These are phyloP conservation scores for Coleophoma eucalyptorum DNA, from an alignment of 2,329 filamentous ascomycete species.

Conservation along the genomic window DNA sequence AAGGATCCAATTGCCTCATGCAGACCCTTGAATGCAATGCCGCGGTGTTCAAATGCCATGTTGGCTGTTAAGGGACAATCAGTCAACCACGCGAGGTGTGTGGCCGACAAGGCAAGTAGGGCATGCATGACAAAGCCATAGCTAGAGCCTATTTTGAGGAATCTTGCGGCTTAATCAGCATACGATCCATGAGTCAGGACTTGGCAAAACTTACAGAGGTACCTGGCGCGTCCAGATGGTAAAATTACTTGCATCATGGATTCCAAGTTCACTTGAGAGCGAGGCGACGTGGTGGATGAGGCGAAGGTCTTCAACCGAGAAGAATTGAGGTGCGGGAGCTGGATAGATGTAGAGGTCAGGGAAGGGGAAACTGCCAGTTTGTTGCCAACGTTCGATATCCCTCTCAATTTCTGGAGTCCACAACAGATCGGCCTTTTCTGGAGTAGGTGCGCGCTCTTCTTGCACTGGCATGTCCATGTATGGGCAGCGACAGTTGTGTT, in stretches of 20 bases:
- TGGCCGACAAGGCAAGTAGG: conserved; percentile 88
- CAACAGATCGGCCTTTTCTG: conserved; percentile 66
- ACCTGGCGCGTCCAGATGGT: conserved; percentile 93
- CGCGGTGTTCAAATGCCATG: conserved; percentile 85
- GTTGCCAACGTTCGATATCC: conserved; percentile 78
- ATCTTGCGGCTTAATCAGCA: conserved; percentile 45
- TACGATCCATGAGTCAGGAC: conserved; percentile 2
- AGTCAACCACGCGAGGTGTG: conserved; percentile 86
- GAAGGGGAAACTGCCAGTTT: conserved; percentile 82
- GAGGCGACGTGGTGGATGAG: conserved; percentile 88
- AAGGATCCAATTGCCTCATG: conserved; percentile 85
- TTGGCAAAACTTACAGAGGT: conserved; percentile 69
- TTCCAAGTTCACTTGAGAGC: conserved; percentile 78
- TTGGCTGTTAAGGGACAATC: conserved; percentile 81
- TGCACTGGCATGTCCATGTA: conserved; percentile 84
- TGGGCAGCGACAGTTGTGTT: conserved; percentile 97
- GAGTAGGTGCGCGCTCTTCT: conserved; percentile 57
- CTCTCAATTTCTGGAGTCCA: conserved; percentile 85
- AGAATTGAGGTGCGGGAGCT: conserved; percentile 66
- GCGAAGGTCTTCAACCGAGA: conserved; percentile 75
- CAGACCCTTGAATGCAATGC: conserved; percentile 79
- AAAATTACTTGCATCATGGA: conserved; percentile 74
- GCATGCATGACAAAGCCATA: conserved; percentile 93
- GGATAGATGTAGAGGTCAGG: conserved; percentile 75
- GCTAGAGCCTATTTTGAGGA: conserved; percentile 76